Conservation (phyloP, 345 rosid species). For the Dimocarpus longan region DNA sequence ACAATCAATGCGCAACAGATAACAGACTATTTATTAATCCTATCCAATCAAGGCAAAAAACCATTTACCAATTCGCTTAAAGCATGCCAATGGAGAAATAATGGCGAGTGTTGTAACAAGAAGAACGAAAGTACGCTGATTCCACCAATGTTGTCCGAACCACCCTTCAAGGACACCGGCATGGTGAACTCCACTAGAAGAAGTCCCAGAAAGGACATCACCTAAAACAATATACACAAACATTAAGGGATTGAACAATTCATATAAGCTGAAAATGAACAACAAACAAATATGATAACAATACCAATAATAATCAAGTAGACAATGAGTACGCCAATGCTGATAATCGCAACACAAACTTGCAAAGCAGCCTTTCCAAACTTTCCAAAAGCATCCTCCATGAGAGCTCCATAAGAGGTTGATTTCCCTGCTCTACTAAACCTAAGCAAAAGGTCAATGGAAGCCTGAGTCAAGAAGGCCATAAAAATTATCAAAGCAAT, state of each 20-base stretch:
- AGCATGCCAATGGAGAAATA: slow-evolving; percentile 78
- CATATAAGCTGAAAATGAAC: neutral
- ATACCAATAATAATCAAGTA: slow-evolving; percentile 97
- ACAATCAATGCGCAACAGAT: neutral
- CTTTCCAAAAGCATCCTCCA: slow-evolving; percentile 90
- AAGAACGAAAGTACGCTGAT: slow-evolving; percentile 63
- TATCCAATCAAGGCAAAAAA: slow-evolving; percentile 12
- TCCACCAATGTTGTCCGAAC: slow-evolving; percentile 89
- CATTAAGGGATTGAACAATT: slow-evolving; percentile 13
- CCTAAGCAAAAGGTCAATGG: slow-evolving; percentile 79
- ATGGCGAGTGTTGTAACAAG: slow-evolving; percentile 59
- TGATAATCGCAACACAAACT: slow-evolving; percentile 67
- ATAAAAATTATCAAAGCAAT: slow-evolving; percentile 63
- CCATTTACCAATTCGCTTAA: slow-evolving; percentile 76
- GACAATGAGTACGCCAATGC: slow-evolving; percentile 85
- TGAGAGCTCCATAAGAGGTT: slow-evolving; percentile 73
- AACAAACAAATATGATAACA: slow-evolving; percentile 4
- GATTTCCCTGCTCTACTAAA: slow-evolving; percentile 69
- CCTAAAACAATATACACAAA: slow-evolving; percentile 38
- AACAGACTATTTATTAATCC: neutral
- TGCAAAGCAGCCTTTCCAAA: slow-evolving; percentile 66
- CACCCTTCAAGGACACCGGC: slow-evolving; percentile 86
- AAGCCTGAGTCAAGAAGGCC: slow-evolving; percentile 83
- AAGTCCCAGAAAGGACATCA: slow-evolving; percentile 85
- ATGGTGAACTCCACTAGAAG: slow-evolving; percentile 77